Evolutionary conservation across 164 flowering plant species (phyloP), one percentile per base, ranked within the genome.

Genomic region (Brasenia schreberi): DNA sequence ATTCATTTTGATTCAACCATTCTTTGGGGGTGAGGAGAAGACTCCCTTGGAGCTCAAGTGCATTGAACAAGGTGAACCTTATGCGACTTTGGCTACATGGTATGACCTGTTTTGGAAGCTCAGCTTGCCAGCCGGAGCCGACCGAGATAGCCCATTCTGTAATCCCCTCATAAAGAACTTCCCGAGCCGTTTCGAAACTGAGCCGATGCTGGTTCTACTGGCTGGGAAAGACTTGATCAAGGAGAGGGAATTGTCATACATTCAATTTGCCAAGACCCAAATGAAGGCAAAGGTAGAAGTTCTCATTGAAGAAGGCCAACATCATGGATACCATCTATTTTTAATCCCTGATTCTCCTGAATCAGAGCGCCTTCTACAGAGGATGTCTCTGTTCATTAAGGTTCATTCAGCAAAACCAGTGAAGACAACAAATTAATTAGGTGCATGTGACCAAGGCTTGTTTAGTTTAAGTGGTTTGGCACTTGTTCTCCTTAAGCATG

Each of bases 61-160:
- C 19, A 79, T 19, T 2, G 79, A 66, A 5, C 81, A 65, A 7
- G 77, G 68, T 0, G 76, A 42, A 0, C 65, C 10, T 7, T 67
- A 76, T 19, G 87, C 85, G 23, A 63, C 59, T 7, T 69, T 64
- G 19, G 7, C 19, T 5, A 60, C 9, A 7, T 60, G 63, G 71
- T 85, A 81, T 19, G 97, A 90, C 74, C 73, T 87, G 86, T 85
- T 87, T 19, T 90, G 97, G 95, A 52, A 71, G 44, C 71, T 88
- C 33, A 87, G 91, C 66, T 71, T 90, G 70, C 95, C 97, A 0
- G 80, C 77, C 23, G 83, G 86, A 23, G 69, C 80, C 1, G 74
- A 75, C 61, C 81, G 92, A 0, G 89, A 88, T 59, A 81, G 76
- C 64, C 76, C 17, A 23, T 87, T 85, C 0, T 87, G 95, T 67